phyloP scores from a whole-genome alignment of 768 basidiomycete genomes.

The Leucocoprinus birnbaumii region DNA sequence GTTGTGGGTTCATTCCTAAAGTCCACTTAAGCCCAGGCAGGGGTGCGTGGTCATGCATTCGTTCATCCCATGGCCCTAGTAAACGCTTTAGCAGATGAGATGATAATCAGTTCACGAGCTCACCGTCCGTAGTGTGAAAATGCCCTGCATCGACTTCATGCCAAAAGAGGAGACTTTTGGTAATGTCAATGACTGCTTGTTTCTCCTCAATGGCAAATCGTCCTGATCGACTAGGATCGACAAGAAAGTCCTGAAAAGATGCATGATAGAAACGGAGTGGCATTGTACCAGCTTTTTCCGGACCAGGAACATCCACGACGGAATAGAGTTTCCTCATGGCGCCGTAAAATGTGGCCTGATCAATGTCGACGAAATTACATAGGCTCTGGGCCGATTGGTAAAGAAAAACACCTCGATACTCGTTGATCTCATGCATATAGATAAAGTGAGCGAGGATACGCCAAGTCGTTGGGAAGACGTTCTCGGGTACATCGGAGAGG shows the following conservation, averaged over 20 bases:
- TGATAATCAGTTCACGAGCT: background rate
- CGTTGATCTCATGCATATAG: background rate
- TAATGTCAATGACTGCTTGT: background rate
- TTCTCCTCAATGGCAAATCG: background rate
- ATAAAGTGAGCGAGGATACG: background rate
- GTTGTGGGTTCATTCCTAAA: background rate
- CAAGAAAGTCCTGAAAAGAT: conserved; percentile 4
- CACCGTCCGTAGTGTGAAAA: conserved; percentile 1
- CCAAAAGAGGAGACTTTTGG: background rate
- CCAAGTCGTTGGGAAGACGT: background rate
- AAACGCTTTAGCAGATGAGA: background rate
- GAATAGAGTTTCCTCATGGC: background rate
- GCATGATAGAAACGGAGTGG: background rate
- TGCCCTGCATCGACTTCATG: background rate
- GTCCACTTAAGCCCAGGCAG: background rate
- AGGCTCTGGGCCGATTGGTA: background rate
- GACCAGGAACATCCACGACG: background rate
- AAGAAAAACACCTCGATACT: background rate
- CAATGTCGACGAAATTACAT: background rate
- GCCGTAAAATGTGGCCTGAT: background rate
- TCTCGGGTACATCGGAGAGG: background rate
- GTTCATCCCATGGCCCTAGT: background rate
- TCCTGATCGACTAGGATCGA: background rate
- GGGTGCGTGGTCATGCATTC: background rate
- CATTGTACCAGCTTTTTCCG: background rate